Base-by-base conservation (phyloP, 805 yeast genomes). In the Ogataea polymorpha region DNA sequence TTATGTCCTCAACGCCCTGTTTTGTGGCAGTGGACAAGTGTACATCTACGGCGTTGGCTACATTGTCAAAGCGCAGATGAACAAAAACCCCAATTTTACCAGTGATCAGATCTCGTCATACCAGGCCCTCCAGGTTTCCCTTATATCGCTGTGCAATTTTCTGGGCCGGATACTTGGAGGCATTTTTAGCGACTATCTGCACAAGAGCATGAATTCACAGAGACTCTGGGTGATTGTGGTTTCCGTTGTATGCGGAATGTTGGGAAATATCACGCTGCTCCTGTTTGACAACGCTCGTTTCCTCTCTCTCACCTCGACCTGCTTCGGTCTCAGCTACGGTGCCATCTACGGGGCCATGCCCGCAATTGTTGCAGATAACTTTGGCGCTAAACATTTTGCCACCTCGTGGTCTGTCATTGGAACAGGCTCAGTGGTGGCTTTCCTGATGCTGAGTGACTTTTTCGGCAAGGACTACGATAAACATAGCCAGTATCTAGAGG, bases 401-500 rank as follows among this genome's bases (percentile, higher is more conserved):
- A 82, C 90, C 0, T 71, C 82, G 1, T 85, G 93, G 91, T 88
- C 91, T 0, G 62, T 84, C 29, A 62, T 79, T 12, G 81, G 89
- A 17, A 79, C 88, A 0, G 90, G 90, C 6, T 87, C 88, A 1
- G 62, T 82, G 15, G 32, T 77, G 4, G 65, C 75, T 0, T 72
- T 84, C 29, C 77, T 75, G 50, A 37, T 68, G 2, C 67, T 83
- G 46, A 78, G 80, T 35, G 71, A 71, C 41, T 65, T 70, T 35
- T 74, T 85, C 49, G 88, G 87, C 1, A 41, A 50, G 8, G 72
- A 75, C 23, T 70, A 84, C 48, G 80, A 78, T 48, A 39, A 44
- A 2, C 59, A 68, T 25, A 68, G 75, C 33, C 65, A 60, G 28
- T 60, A 59, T 4, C 68, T 71, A 24, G 62, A 65, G 14, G 68